A percentile compares a stretch with the other conserved stretches of the same genome.
Conservation (phyloP, 2,329 filamentous ascomycete species). For the Passalora sequoiae region DNA sequence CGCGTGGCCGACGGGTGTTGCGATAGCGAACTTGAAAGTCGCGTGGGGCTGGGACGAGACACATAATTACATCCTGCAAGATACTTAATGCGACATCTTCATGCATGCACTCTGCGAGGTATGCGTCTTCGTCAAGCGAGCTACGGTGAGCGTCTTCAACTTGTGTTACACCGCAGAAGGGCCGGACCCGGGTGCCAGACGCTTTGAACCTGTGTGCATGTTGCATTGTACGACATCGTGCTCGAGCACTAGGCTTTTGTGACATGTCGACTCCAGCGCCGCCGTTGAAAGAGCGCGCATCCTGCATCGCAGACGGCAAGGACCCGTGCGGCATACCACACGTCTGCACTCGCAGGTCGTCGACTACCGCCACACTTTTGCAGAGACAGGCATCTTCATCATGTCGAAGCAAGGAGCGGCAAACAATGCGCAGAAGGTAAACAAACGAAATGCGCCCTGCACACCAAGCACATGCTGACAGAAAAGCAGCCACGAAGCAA, state of each 20-base stretch:
- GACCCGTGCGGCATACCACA: too few relatives aligned
- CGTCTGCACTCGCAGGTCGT: too few relatives aligned
- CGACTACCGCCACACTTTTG: too few relatives aligned
- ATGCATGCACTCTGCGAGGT: neutral
- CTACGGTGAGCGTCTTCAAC: slow-evolving; percentile 1
- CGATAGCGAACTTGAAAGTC: slow-evolving; percentile 45
- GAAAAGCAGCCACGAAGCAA: neutral
- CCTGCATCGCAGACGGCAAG: neutral
- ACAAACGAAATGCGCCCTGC: too few relatives aligned
- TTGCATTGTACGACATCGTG: slow-evolving; percentile 1
- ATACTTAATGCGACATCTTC: slow-evolving; percentile 3
- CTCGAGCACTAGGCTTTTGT: slow-evolving; percentile 3
- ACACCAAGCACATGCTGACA: too few relatives aligned
- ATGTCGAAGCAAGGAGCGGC: neutral
- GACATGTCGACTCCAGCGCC: slow-evolving; percentile 2
- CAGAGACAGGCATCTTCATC: too few relatives aligned
- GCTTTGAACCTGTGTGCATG: neutral
- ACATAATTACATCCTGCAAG: slow-evolving; percentile 6
- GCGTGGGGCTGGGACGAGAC: slow-evolving; percentile 46
- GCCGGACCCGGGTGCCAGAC: slow-evolving; percentile 2
- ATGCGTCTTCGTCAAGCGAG: neutral
- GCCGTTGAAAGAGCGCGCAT: neutral
- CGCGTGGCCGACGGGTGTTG: slow-evolving; percentile 49
- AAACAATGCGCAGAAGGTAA: neutral
- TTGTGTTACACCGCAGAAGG: slow-evolving; percentile 2